Evolutionary conservation across 345 rosid genomes (phyloP), one percentile per base, ranked within the genome.

Genomic region (Dipteronia sinensis): DNA sequence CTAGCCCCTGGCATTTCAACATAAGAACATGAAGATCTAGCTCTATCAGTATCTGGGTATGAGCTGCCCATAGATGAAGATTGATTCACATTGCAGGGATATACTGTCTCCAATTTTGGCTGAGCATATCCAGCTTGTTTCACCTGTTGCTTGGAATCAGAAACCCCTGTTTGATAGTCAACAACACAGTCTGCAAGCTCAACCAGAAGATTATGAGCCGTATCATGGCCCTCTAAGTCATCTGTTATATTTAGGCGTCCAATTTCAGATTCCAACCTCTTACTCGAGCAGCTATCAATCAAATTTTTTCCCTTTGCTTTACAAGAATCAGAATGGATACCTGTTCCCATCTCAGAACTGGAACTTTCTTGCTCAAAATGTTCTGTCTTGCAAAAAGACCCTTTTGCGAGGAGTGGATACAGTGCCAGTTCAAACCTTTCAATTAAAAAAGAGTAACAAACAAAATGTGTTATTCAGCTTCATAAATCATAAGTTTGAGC

Each of bases 361-460:
- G 87, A 88, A 81, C 76, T 78, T 73, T 81, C 92, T 82, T 86
- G 86, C 82, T 84, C 91, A 69, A 92, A 74, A 76, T 81, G 85
- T 78, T 90, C 96, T 63, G 83, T 76, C 81, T 85, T 85, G 80
- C 85, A 85, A 29, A 87, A 80, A 59, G 92, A 83, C 77, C 89
- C 86, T 89, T 95, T 93, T 23, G 93, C 90, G 4, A 93, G 89
- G 79, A 92, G 88, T 22, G 95, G 80, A 79, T 84, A 85, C 80
- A 93, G 65, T 80, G 98, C 98, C 79, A 95, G 85, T 84, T 95
- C 97, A 89, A 93, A 93, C 91, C 98, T 95, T 83, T 65, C 31
- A 74, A 79, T 76, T 63, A 77, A 76, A 79, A 79, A 62, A 79
- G 78, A 65, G 6, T 34, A 34, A 34, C 38, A 44, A 81, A 75